Evolutionary conservation across 2,329 filamentous ascomycete species (phyloP), one percentile per base, ranked within the genome.

Genomic region (Hypoxylon sp.): DNA sequence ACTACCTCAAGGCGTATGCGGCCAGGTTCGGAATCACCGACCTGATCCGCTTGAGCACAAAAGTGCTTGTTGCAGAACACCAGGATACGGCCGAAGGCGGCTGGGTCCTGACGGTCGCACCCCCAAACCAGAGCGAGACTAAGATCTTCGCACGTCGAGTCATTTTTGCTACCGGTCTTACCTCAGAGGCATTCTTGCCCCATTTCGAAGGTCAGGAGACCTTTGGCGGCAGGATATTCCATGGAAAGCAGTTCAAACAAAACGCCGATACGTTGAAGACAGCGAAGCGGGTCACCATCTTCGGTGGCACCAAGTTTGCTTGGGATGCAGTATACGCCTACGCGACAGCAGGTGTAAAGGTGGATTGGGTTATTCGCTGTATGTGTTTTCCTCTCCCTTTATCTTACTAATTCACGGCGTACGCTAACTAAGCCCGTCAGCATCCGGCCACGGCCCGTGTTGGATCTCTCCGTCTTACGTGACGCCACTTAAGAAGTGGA

Each of bases 251-350:
- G 61, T 84, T 90, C 64, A 61, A 68, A 17, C 70, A 75, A 19
- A 70, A 76, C 46, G 56, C 79, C 65, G 62, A 79, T 44, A 74
- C 79, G 77, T 44, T 78, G 39, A 77, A 80, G 79, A 58, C 76
- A 72, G 44, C 81, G 73, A 73, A 81, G 56, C 78, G 77, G 3
- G 82, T 83, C 5, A 82, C 85, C 0, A 82, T 92, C 3, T 80
- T 91, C 3, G 90, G 89, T 5, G 87, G 83, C 1, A 83, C 83
- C 26, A 92, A 91, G 74, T 90, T 87, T 0, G 87, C 86, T 2
- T 90, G 85, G 82, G 90, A 92, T 75, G 85, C 86, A 2, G 87
- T 87, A 0, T 90, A 90, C 73, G 82, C 85, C 1, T 87, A 85
- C 57, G 87, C 85, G 3, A 81, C 82, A 0, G 77, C 82, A 1